Percentiles rank a stretch among this genome's conserved stretches.
phyloP scores from a whole-genome alignment of 768 basidiomycete genomes.

The Agrocybe pediades region DNA sequence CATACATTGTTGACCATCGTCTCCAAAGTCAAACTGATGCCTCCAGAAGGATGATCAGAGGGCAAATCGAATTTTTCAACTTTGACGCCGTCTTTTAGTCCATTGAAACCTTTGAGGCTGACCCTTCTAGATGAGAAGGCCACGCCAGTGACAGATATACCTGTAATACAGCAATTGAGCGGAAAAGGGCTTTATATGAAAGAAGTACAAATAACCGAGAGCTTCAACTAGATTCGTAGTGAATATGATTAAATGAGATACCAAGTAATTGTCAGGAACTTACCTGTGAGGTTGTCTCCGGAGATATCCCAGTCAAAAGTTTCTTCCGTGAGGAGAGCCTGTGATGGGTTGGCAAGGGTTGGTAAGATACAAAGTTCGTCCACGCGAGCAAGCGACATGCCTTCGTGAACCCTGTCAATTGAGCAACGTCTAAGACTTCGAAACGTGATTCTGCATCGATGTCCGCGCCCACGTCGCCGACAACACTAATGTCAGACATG shows the following conservation, averaged over 20 bases:
- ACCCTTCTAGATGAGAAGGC: conserved; percentile 56
- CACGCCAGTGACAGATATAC: conserved; percentile 58
- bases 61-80: conserved; percentile 74
- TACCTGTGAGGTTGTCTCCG: conserved; percentile 63
- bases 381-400: too few relatives aligned
- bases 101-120: conserved; percentile 71
- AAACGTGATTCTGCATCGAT: conserved; percentile 59
- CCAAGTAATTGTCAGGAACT: conserved; percentile 11
- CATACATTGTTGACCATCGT: conserved; percentile 61
- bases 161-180: too few relatives aligned
- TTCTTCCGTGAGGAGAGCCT: conserved; percentile 60
- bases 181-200: too few relatives aligned
- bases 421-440: conserved; percentile 55
- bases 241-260: conserved; percentile 4
- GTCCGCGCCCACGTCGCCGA: conserved; percentile 60
- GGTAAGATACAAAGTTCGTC: too few relatives aligned
- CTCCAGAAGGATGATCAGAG: conserved; percentile 68
- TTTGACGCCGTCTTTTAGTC: conserved; percentile 58
- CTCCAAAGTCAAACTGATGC: conserved; percentile 67
- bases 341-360: too few relatives aligned
- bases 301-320: conserved; percentile 73
- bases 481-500: conserved; percentile 59
- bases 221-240: conserved; percentile 45
- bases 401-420: conserved; percentile 68
- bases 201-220: too few relatives aligned